These are phyloP conservation scores for Cyclotella kingstonii DNA, from an alignment of 108 stramenopile species.

Conservation along the genomic window DNA sequence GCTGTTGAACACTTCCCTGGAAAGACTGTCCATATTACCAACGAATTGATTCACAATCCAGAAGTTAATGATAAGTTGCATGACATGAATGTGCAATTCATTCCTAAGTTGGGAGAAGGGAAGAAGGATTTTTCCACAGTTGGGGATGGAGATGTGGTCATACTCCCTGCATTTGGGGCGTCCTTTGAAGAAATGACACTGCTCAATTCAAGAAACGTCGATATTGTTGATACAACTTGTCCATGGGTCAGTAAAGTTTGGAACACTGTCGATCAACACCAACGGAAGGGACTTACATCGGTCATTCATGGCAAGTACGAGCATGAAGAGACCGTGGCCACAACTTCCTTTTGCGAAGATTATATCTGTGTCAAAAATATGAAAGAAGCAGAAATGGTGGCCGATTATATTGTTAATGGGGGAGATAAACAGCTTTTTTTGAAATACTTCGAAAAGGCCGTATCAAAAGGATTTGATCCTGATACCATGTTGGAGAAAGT, in stretches of 20 bases:
- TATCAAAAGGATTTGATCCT: conserved; percentile 93
- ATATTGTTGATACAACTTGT: conserved; percentile 96
- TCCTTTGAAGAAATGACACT: conserved; percentile 91
- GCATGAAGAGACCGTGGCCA: conserved; percentile 96
- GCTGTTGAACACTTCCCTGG: conserved; percentile 90
- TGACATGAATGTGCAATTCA: conserved; percentile 88
- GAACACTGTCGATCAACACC: conserved; percentile 94
- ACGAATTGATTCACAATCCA: conserved; percentile 97
- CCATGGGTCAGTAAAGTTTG: conserved; percentile 98
- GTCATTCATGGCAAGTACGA: conserved; percentile 95
- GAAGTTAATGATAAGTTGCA: conserved; percentile 91
- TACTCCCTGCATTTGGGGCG: conserved; percentile 95
- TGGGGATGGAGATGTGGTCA: conserved; percentile 90
- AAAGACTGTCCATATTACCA: conserved; percentile 89
- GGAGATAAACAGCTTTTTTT: conserved; percentile 89
- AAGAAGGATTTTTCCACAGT: conserved; percentile 80
- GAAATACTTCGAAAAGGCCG: conserved; percentile 86
- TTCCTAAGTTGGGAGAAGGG: conserved; percentile 73
- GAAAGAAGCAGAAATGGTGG: conserved; percentile 94
- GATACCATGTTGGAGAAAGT: conserved; percentile 91
- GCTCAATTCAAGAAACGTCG: conserved; percentile 83
- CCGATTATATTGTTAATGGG: conserved; percentile 90
- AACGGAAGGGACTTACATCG: conserved; percentile 77
- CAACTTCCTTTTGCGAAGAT: conserved; percentile 88
- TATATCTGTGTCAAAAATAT: conserved; percentile 95